Evolutionary conservation across 1,284 basidiomycete species (phyloP), one percentile per base, ranked within the genome.

Genomic region (Ganoderma sinense): DNA sequence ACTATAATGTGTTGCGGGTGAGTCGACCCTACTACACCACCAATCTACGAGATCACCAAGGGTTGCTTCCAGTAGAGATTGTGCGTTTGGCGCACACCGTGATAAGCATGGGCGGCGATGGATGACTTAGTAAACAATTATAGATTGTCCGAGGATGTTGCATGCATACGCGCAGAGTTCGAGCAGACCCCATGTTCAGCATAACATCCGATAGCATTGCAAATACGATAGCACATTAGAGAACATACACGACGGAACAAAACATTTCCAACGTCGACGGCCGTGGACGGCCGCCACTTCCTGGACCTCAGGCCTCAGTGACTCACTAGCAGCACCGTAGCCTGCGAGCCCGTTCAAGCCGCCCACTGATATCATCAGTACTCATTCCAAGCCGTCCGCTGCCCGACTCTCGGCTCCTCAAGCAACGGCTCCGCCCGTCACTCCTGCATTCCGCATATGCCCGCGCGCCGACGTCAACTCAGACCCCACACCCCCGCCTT

Each of bases 401-500:
- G 36, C 36, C 4, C 29, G 1, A 8, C 45, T 48, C 45, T 29
- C 10, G 5, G 39, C 29, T 56, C 55, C 18, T 33, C n/a, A 26
- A 26, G 5, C 14, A 14, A 23, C 45, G 20, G 4, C 45, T n/a
- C 7, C n/a, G 1, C 45, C 4, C 20, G 23, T 3, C 45, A 8
- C 45, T 26, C 23, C 23, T 13, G 48, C 48, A 26, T 51, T 26
- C 48, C n/a, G n/a, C n/a, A n/a, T n/a, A n/a, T n/a, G n/a, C n/a
- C n/a, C n/a, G n/a, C 43, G 53, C 39, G 8, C 8, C 36, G 0
- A 8, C 8, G 36, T 72, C 67, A 74, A 23, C 66, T 72, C 62
- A 89, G 76, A 2, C 94, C 94, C 93, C 93, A 96, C 67, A 96
- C 90, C 0, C 94, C 94, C 0, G 92, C 93, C 80, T 90, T 92